A percentile compares a stretch with the other conserved stretches of the same genome.
Evolutionary conservation across 768 basidiomycete genomes (phyloP).

Genomic region (Boletus sp.): DNA sequence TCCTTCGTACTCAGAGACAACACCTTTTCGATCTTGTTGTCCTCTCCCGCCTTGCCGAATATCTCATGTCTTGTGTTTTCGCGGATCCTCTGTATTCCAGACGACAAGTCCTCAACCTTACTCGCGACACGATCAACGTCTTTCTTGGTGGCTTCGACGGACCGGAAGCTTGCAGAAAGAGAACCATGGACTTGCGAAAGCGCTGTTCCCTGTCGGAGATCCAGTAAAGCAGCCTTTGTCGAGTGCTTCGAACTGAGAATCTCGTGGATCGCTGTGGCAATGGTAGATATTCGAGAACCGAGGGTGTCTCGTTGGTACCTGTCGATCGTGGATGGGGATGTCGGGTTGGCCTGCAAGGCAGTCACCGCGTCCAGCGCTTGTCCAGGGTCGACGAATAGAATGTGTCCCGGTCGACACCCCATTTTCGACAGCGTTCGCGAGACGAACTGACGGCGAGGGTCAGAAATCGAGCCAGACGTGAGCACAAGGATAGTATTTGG

Average conservation of each 20-base stretch:
- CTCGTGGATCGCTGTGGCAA: constrained; percentile 41
- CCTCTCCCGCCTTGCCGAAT: constrained; percentile 33
- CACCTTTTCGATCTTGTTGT: constrained; percentile 25
- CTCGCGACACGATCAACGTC: constrained; percentile 37
- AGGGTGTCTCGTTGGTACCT: constrained; percentile 62
- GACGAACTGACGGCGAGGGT: constrained; percentile 15
- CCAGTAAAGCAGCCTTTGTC: constrained; percentile 9
- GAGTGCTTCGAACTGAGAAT: constrained; percentile 8
- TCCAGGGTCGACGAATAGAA: constrained; percentile 55
- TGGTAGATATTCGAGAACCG: constrained; percentile 54
- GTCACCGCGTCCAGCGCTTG: constrained; percentile 57
- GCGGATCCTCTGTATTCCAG: constrained; percentile 39
- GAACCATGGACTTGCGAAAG: constrained; percentile 40
- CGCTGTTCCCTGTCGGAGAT: constrained; percentile 38
- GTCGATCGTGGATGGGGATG: constrained; percentile 52
- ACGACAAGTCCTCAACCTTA: constrained; percentile 38
- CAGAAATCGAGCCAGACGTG: constrained; percentile 26
- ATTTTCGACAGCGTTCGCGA: constrained; percentile 23
- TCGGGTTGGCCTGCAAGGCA: constrained; percentile 44
- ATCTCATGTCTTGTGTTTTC: constrained; percentile 38
- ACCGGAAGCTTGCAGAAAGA: constrained; percentile 36
- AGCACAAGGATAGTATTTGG: constrained; percentile 48
- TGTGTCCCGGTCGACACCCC: constrained; percentile 25
- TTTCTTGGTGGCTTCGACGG: constrained; percentile 29
- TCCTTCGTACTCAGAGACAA: constrained; percentile 29